Evolutionary conservation across 2,329 filamentous ascomycete species (phyloP).

Genomic region (Clonostachys solani): DNA sequence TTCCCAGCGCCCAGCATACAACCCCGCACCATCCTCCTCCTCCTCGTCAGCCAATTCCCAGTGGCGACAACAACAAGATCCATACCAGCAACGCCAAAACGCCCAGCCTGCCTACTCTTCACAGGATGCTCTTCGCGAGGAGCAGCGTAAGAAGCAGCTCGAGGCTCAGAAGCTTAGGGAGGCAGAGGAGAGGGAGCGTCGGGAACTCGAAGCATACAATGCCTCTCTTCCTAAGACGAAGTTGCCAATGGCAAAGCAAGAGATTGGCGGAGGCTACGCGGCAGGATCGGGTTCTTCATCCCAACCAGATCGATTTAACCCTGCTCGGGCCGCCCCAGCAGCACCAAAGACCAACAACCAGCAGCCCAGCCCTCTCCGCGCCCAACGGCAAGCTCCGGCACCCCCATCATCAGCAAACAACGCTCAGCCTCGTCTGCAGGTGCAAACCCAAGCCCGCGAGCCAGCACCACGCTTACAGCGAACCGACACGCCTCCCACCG

Average conservation of each 20-base stretch:
- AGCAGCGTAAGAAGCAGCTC: slow-evolving; percentile 57
- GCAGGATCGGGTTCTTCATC: slow-evolving; percentile 24
- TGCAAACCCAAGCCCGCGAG: slow-evolving; percentile 1
- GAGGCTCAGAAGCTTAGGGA: slow-evolving; percentile 55
- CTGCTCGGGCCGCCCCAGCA: slow-evolving; percentile 77
- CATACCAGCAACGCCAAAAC: slow-evolving; percentile 29
- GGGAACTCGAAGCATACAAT: slow-evolving; percentile 85
- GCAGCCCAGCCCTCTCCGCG: slow-evolving; percentile 50
- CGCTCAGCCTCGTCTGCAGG: slow-evolving; percentile 43
- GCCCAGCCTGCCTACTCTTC: slow-evolving; percentile 52
- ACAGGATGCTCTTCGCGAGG: slow-evolving; percentile 46
- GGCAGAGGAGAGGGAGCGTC: slow-evolving; percentile 62
- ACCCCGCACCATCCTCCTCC: slow-evolving; percentile 7
- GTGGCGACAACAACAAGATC: slow-evolving; percentile 42
- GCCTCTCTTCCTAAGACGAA: slow-evolving; percentile 81
- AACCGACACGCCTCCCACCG: slow-evolving; percentile 38
- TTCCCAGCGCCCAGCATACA: slow-evolving; percentile 3
- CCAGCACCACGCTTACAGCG: slow-evolving; percentile 34
- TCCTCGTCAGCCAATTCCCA: slow-evolving; percentile 25
- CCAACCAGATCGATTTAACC: slow-evolving; percentile 73
- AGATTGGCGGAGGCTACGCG: slow-evolving; percentile 65
- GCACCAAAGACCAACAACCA: slow-evolving; percentile 60
- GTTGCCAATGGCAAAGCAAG: slow-evolving; percentile 80
- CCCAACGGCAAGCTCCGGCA: slow-evolving; percentile 80
- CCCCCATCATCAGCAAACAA: slow-evolving; percentile 45